phyloP scores from a whole-genome alignment of 2,329 filamentous ascomycete species.

The Monosporascus sp. region DNA sequence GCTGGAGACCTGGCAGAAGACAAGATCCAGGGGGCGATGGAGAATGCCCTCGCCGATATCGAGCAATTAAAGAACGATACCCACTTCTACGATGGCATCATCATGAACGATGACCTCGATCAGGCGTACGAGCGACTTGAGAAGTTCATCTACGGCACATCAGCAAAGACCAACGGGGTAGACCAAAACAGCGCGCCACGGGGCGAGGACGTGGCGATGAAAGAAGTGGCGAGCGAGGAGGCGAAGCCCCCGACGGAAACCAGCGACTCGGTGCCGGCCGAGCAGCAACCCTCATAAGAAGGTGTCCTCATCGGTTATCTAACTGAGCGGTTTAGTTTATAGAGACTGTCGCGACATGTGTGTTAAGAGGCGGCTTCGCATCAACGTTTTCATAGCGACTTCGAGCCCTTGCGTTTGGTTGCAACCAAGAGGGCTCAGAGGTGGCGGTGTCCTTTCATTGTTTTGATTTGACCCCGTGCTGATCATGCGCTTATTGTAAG shows the following conservation, averaged over 20 bases:
- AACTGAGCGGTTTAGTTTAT: not conserved
- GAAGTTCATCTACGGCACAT: constrained; percentile 39
- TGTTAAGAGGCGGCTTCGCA: not conserved
- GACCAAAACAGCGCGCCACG: constrained; percentile 8
- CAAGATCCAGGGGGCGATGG: constrained; percentile 38
- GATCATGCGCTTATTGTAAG: not conserved
- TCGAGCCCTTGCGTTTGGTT: too few species aligned
- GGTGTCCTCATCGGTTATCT: too few species aligned
- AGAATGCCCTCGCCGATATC: constrained; percentile 31
- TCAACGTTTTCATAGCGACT: not conserved
- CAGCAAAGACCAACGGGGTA: constrained; percentile 13
- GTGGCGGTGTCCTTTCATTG: too few species aligned
- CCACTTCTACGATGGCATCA: constrained; percentile 41
- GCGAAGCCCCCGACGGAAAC: not conserved
- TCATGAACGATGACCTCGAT: constrained; percentile 47
- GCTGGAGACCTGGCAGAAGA: constrained; percentile 38
- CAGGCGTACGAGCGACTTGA: constrained; percentile 43
- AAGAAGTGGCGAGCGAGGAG: constrained; percentile 11
- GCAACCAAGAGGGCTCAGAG: too few species aligned
- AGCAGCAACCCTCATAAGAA: not conserved
- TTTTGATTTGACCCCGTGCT: too few species aligned
- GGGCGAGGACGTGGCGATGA: constrained; percentile 13
- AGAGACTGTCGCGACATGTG: not conserved
- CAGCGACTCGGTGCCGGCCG: not conserved
- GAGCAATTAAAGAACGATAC: constrained; percentile 39